Percentiles rank a stretch among this genome's conserved stretches.
phyloP scores from a whole-genome alignment of 2,329 filamentous ascomycete genomes.

The Penicillium capsulatum region DNA sequence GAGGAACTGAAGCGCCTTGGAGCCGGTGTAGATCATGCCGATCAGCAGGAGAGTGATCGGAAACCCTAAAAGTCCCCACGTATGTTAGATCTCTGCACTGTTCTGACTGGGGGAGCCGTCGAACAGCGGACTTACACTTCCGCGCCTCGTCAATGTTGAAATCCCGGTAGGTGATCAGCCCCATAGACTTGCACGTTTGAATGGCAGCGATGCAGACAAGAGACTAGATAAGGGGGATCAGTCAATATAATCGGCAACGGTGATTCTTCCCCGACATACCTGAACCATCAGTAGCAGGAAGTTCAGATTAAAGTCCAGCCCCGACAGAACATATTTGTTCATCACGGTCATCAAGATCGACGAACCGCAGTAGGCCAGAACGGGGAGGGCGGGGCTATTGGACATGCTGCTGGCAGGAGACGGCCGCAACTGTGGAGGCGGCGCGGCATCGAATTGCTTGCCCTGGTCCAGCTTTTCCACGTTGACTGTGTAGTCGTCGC shows the following conservation, averaged over 20 bases:
- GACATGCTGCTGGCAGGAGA: slow-evolving; percentile 49
- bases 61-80: slow-evolving; percentile 63
- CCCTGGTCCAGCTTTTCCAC: slow-evolving; percentile 58
- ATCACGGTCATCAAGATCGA: slow-evolving; percentile 99
- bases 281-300: slow-evolving; percentile 92
- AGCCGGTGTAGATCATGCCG: slow-evolving; percentile 98
- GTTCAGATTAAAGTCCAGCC: slow-evolving; percentile 87
- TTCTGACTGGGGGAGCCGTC: background rate
- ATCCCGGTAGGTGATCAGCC: slow-evolving; percentile 75
- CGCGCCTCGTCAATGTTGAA: slow-evolving; percentile 87
- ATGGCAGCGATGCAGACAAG: slow-evolving; percentile 86
- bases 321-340: slow-evolving; percentile 97
- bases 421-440: slow-evolving; percentile 36
- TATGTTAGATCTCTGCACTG: slow-evolving; percentile 1
- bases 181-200: slow-evolving; percentile 71
- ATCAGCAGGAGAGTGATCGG: slow-evolving; percentile 93
- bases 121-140: slow-evolving; percentile 70
- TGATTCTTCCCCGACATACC: slow-evolving; percentile 53
- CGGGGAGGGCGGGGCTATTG: slow-evolving; percentile 74
- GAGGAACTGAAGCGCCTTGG: slow-evolving; percentile 91
- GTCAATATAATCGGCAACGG: slow-evolving; percentile 2
- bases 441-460: slow-evolving; percentile 45
- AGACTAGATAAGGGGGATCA: slow-evolving; percentile 54
- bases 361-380: slow-evolving; percentile 85
- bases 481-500: slow-evolving; percentile 68